Conservation (phyloP, 768 basidiomycete species). For the Phylloporus sp. region DNA sequence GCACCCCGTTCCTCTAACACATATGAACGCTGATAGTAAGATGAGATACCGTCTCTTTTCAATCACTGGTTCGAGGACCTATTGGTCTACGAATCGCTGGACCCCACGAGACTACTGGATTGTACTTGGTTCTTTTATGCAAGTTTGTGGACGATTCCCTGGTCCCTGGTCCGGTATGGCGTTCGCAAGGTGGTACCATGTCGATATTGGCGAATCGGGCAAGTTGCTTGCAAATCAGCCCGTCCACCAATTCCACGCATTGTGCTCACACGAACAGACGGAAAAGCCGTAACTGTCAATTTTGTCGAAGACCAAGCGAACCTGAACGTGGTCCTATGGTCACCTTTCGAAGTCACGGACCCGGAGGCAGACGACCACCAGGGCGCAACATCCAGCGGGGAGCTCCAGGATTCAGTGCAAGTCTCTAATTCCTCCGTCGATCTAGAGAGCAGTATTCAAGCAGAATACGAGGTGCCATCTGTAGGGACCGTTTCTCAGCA, state of each 20-base stretch:
- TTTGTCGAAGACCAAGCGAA: not conserved
- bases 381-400: no score
- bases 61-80: slow-evolving; percentile 21
- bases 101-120: not conserved
- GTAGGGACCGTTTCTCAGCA: not conserved
- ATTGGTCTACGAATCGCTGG: slow-evolving; percentile 9
- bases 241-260: slow-evolving; percentile 11
- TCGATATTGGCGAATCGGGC: not conserved
- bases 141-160: slow-evolving; percentile 4
- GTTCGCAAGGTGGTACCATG: not conserved
- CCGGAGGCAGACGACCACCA: not conserved
- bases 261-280: slow-evolving; percentile 12
- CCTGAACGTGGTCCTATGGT: not conserved
- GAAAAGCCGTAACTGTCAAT: slow-evolving; percentile 7
- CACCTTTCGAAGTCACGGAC: not conserved
- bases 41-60: slow-evolving; percentile 16
- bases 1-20: not conserved
- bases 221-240: not conserved
- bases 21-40: not conserved
- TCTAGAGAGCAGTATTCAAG: not conserved
- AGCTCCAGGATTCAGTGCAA: not conserved
- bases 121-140: slow-evolving; percentile 1
- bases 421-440: not conserved
- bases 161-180: slow-evolving; percentile 2
- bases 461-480: not conserved